Conservation (phyloP, 1,139 yeast species). For the Lodderomyces oxycetoniae region DNA sequence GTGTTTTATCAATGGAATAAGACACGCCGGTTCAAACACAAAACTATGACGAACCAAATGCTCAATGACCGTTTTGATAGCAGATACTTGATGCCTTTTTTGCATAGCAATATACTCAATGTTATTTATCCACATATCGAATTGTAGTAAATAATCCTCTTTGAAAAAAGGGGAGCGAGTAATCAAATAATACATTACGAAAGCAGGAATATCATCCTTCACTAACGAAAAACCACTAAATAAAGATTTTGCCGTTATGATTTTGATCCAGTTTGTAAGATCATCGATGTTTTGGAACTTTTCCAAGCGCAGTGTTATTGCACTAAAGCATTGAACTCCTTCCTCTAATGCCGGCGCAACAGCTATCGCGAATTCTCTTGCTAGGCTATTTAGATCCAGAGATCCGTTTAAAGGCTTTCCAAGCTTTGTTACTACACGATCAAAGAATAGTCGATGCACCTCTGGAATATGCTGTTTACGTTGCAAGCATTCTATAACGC, state of each 20-base stretch:
- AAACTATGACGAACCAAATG: constrained; percentile 27
- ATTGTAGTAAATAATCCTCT: constrained; percentile 31
- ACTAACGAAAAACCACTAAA: constrained; percentile 27
- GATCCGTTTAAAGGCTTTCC: background rate
- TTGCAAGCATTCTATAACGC: constrained; percentile 7
- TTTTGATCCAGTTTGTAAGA: constrained; percentile 26
- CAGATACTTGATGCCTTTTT: constrained; percentile 17
- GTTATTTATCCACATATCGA: constrained; percentile 33
- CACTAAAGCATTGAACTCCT: constrained; percentile 11
- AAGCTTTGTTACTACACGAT: background rate
- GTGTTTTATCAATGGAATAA: constrained; percentile 17
- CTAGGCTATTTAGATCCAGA: background rate
- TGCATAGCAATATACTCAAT: constrained; percentile 17
- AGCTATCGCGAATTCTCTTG: constrained; percentile 1
- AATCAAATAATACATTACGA: constrained; percentile 31
- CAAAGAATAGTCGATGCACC: constrained; percentile 5
- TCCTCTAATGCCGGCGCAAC: constrained; percentile 3
- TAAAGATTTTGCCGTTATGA: constrained; percentile 25
- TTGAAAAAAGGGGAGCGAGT: constrained; percentile 32
- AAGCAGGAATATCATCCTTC: constrained; percentile 32
- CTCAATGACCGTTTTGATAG: constrained; percentile 20
- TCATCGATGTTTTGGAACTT: constrained; percentile 12
- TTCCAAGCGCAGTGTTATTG: constrained; percentile 5
- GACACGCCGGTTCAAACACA: constrained; percentile 20
- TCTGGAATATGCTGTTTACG: constrained; percentile 3